Evolutionary conservation across 495 filamentous ascomycete species (phyloP).

Genomic region (Poronia punctata): DNA sequence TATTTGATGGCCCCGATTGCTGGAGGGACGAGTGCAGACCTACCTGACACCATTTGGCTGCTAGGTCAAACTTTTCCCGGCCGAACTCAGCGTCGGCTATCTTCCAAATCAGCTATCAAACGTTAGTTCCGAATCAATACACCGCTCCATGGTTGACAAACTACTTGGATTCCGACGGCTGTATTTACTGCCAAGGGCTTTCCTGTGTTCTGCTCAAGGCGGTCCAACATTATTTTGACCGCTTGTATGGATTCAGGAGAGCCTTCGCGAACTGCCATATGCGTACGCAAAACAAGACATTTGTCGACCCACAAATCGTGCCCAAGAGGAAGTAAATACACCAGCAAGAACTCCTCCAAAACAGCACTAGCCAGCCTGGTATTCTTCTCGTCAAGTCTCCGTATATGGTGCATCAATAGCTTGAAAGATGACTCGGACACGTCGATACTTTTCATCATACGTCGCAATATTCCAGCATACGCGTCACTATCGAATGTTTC

Average conservation of each 20-base stretch:
- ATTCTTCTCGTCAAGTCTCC: slow-evolving; percentile 53
- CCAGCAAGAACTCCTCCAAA: slow-evolving; percentile 53
- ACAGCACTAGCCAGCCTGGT: slow-evolving; percentile 44
- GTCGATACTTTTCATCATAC: slow-evolving; percentile 50
- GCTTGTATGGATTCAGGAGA: slow-evolving; percentile 17
- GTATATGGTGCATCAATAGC: slow-evolving; percentile 61
- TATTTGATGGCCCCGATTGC: slow-evolving; percentile 55
- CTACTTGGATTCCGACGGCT: slow-evolving; percentile 64
- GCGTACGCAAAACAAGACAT: slow-evolving; percentile 16
- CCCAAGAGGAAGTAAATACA: slow-evolving; percentile 27
- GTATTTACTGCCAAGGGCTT: slow-evolving; percentile 45
- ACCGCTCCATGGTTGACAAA: slow-evolving; percentile 25
- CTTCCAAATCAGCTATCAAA: slow-evolving; percentile 68
- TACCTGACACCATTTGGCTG: slow-evolving; percentile 66
- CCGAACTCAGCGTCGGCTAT: slow-evolving; percentile 51
- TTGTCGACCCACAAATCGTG: slow-evolving; percentile 21
- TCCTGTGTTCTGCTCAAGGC: slow-evolving; percentile 13
- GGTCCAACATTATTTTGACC: slow-evolving; percentile 17
- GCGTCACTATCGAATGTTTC: slow-evolving; percentile 41
- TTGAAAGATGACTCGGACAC: slow-evolving; percentile 59
- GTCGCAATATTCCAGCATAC: slow-evolving; percentile 44
- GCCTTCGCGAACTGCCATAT: slow-evolving; percentile 19
- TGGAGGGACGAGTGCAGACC: slow-evolving; percentile 60
- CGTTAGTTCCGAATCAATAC: slow-evolving; percentile 8
- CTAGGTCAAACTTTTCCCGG: slow-evolving; percentile 43